Base-by-base conservation (phyloP, 176 grass and related monocot genomes). In the Avena atlantica region DNA sequence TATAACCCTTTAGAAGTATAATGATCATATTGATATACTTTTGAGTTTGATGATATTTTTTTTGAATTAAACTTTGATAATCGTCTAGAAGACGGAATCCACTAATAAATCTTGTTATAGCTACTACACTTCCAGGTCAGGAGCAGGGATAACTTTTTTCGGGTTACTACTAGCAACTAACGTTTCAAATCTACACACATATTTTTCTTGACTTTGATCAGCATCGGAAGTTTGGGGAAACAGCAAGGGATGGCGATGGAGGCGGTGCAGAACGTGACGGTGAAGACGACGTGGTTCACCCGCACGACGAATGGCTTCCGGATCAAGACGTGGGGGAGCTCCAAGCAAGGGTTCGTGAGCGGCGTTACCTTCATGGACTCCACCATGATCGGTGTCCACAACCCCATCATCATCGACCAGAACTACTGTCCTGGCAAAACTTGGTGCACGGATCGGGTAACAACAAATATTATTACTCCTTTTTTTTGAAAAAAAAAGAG, bases 391-490 rank as follows among this genome's bases (percentile, higher is more conserved):
- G 85, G 81, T 60, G 97, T 96, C 37, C 74, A 87, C 71, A 93
- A 96, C 89, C 97, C 97, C 11, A 98, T 98, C 76, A 96, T 96
- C 84, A 96, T 98, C 58, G 94, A 98, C 73, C 97, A 98, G 47
- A 85, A 93, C 49, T 98, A 98, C 79, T 98, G 94, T 45, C 97
- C 97, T 15, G 0, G 23, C 29, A 69, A 59, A 81, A 23, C 51
- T n/a, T 83, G 87, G 24, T 92, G 90, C 87, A 85, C 90, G 12
- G 64, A 51, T 23, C 6, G 59, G 91, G 91, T 95, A 64, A 13
- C 21, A 25, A 12, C 4, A 0, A 37, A 14, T 12, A 52, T 47
- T 1, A 47, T 47, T 47, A 48, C 56, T 2, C 56, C 20, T 34
- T 34, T 34, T 34, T 34, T 34, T 4, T 34, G 2, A 0, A 3